Base-by-base conservation (phyloP, 768 basidiomycete species). In the Postia placenta region DNA sequence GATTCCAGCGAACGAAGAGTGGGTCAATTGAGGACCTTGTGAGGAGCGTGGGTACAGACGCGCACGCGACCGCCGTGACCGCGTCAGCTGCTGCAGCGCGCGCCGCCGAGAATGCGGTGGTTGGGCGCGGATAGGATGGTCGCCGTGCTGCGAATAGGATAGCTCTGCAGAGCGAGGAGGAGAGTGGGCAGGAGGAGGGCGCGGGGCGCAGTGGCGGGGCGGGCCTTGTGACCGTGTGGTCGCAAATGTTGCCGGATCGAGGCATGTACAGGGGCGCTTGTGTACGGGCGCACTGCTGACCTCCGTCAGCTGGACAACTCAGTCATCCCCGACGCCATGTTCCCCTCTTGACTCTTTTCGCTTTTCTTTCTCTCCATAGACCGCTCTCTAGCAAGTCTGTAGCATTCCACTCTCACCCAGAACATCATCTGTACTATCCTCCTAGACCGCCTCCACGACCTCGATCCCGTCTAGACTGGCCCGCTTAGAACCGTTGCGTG, bases 381-480 rank as follows among this genome's bases (percentile, higher is more conserved):
- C 30, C 7, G 7, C 30, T 15, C 38, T 43, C 11, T 43, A 43
- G 42, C 42, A 17, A 7, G 9, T 15, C 38, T 43, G 24, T 43
- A 43, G 42, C 42, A 17, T 27, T 7, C 9, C 11, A 26, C 7
- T 26, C 24, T 7, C 6, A n/a, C 42, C 26, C 42, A 11, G 17
- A 27, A 26, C 42, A 26, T 24, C 23, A 4, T 26, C 26, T 43
- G 42, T 43, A 28, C 24, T n/a, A 22, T 17, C 5, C 23, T 26
- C 26, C 22, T 43, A 43, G 42, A 43, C 42, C 5, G 24, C 12
- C 17, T 23, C 42, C 42, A 25, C 42, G 22, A 43, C 25, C 42
- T 43, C 42, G 42, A 43, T 25, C 26, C 24, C 26, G 42, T 28
- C 42, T 43, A 43, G 42, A 43, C 42, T 43, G 26, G 9, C 24